A percentile compares a stretch with the other conserved stretches of the same genome.
These are phyloP conservation scores for Volutella citrinella DNA, from an alignment of 2,329 filamentous ascomycete species.

Conservation along the genomic window DNA sequence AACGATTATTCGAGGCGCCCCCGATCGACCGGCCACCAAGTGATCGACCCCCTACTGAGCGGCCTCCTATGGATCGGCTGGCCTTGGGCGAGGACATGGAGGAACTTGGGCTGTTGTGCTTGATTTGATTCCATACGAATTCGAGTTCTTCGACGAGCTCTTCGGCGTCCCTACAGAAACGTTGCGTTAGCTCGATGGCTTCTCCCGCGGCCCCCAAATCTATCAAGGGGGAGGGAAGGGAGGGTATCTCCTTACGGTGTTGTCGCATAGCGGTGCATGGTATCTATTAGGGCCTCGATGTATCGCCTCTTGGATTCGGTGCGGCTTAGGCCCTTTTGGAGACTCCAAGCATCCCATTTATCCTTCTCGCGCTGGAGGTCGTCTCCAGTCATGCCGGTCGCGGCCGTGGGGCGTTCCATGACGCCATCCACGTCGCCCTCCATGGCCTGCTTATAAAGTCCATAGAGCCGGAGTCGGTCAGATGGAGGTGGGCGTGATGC, in stretches of 20 bases:
- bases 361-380: slow-evolving; percentile 59
- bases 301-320: slow-evolving; percentile 95
- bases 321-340: slow-evolving; percentile 75
- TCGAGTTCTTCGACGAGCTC: slow-evolving; percentile 94
- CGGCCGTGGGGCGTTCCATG: slow-evolving; percentile 72
- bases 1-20: too few relatives aligned
- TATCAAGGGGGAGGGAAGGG: too few relatives aligned
- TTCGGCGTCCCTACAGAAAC: slow-evolving; percentile 61
- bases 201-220: too few relatives aligned
- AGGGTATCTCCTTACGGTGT: slow-evolving; percentile 66
- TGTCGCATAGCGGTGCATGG: slow-evolving; percentile 93
- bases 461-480: slow-evolving; percentile 90
- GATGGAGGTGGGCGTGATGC: slow-evolving; percentile 81
- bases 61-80: slow-evolving; percentile 24
- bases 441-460: slow-evolving; percentile 98
- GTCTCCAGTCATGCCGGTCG: slow-evolving; percentile 45
- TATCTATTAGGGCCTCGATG: slow-evolving; percentile 90
- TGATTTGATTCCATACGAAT: slow-evolving; percentile 98
- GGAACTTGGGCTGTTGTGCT: slow-evolving; percentile 72
- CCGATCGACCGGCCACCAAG: not conserved
- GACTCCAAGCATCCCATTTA: slow-evolving; percentile 95
- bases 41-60: not conserved
- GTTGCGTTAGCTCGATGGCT: slow-evolving; percentile 18
- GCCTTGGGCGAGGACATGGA: slow-evolving; percentile 55
- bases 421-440: slow-evolving; percentile 95